Evolutionary conservation across 306 rosid species (phyloP).

Genomic region (Calophaca sinica): DNA sequence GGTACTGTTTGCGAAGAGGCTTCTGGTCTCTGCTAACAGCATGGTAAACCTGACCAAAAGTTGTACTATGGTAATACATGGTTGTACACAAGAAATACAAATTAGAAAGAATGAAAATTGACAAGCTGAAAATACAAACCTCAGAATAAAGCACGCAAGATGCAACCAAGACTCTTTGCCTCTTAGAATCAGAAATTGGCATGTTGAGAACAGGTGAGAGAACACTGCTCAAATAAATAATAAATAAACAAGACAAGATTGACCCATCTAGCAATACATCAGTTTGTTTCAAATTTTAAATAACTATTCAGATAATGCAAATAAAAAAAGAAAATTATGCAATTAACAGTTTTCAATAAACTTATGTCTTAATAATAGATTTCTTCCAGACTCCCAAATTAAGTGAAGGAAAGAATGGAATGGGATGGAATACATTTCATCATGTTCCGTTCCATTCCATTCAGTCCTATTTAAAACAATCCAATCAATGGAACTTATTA

Average conservation of each 20-base stretch:
- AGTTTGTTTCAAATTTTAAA: constrained; percentile 3
- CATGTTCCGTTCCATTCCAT: too few species aligned
- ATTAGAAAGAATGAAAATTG: constrained; percentile 26
- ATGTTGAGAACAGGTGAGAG: constrained; percentile 98
- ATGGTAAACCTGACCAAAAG: constrained; percentile 80
- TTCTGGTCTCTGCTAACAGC: constrained; percentile 80
- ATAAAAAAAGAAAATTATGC: constrained; percentile 10
- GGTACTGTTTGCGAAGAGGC: constrained; percentile 92
- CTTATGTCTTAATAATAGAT: too few species aligned
- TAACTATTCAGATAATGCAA: constrained; percentile 20
- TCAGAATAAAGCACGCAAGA: constrained; percentile 94
- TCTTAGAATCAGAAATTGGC: constrained; percentile 97
- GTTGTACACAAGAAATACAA: constrained; percentile 30
- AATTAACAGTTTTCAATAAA: neutral
- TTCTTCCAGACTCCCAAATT: too few species aligned
- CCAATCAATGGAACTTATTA: too few species aligned
- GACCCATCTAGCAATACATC: constrained; percentile 32
- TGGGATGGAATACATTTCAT: too few species aligned
- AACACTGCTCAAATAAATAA: constrained; percentile 69
- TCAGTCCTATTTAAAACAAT: too few species aligned
- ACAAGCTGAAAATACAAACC: constrained; percentile 64
- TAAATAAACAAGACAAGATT: constrained; percentile 40
- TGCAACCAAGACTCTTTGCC: constrained; percentile 98
- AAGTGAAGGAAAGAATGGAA: too few species aligned
- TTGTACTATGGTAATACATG: constrained; percentile 43